phyloP scores from a whole-genome alignment of 441 rosid species.

The Jatropha podagrica region DNA sequence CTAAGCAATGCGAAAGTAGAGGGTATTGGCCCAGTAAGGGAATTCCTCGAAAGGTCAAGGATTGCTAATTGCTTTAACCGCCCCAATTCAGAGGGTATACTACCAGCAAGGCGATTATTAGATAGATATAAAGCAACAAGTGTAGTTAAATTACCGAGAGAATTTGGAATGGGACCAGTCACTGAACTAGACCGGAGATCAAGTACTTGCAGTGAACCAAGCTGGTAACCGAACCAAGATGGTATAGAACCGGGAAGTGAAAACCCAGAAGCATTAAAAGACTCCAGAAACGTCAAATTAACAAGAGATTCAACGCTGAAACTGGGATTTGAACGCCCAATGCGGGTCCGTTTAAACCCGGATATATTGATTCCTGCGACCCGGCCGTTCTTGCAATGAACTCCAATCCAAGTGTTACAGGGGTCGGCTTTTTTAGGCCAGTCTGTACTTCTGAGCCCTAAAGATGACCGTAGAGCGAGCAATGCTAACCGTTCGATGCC shows the following conservation, averaged over 20 bases:
- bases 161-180: constrained; percentile 57
- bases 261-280: constrained; percentile 79
- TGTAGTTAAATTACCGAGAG: constrained; percentile 60
- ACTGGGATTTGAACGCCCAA: constrained; percentile 55
- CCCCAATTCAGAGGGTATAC: constrained; percentile 54
- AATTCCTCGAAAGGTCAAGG: constrained; percentile 74
- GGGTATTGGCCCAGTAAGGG: constrained; percentile 69
- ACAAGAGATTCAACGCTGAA: constrained; percentile 65
- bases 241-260: constrained; percentile 75
- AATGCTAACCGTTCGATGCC: constrained; percentile 50
- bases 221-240: constrained; percentile 59
- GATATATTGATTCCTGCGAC: constrained; percentile 67
- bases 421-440: constrained; percentile 87
- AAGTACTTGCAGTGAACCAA: constrained; percentile 52
- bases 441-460: constrained; percentile 70
- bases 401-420: constrained; percentile 68
- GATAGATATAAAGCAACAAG: constrained; percentile 58
- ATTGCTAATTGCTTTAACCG: constrained; percentile 38
- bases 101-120: constrained; percentile 53
- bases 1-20: constrained; percentile 40
- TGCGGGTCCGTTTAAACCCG: constrained; percentile 70
- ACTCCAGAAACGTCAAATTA: constrained; percentile 53
- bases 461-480: constrained; percentile 72
- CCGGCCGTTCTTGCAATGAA: constrained; percentile 57
- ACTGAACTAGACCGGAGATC: constrained; percentile 80